Evolutionary conservation across 2,329 filamentous ascomycete genomes (phyloP).

Genomic region (Penicillium sp.): DNA sequence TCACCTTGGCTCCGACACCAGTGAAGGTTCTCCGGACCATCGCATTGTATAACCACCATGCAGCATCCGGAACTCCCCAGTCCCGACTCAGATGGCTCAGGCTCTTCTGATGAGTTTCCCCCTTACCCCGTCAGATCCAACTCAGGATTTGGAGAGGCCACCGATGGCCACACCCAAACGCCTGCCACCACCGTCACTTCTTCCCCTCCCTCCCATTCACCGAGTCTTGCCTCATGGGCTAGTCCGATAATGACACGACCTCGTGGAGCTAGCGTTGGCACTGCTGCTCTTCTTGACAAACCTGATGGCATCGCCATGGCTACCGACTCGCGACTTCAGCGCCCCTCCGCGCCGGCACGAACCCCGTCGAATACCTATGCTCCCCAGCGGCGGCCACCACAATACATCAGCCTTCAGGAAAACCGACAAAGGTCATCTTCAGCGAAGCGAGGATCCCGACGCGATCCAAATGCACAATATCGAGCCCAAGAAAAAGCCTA

Average conservation of each 20-base stretch:
- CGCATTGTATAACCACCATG: constrained; percentile 33
- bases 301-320: constrained; percentile 30
- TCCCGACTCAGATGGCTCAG: constrained; percentile 42
- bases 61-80: constrained; percentile 43
- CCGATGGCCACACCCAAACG: constrained; percentile 31
- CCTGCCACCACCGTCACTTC: constrained; percentile 34
- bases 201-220: constrained; percentile 30
- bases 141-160: constrained; percentile 32
- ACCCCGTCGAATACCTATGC: constrained; percentile 79
- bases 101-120: constrained; percentile 42
- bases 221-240: constrained; percentile 36
- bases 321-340: constrained; percentile 53
- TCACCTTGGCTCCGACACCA: constrained; percentile 15
- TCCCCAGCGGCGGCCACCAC: constrained; percentile 54
- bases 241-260: constrained; percentile 37
- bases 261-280: constrained; percentile 44
- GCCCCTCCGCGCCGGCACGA: constrained; percentile 65
- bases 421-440: constrained; percentile 57
- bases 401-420: constrained; percentile 46
- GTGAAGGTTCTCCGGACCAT: constrained; percentile 14
- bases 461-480: constrained; percentile 69
- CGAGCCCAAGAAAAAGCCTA: constrained; percentile 91
- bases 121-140: constrained; percentile 31
- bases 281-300: constrained; percentile 43
- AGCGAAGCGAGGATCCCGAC: constrained; percentile 50